Evolutionary conservation across 768 basidiomycete genomes (phyloP).

Genomic region (Pholiota conissans): DNA sequence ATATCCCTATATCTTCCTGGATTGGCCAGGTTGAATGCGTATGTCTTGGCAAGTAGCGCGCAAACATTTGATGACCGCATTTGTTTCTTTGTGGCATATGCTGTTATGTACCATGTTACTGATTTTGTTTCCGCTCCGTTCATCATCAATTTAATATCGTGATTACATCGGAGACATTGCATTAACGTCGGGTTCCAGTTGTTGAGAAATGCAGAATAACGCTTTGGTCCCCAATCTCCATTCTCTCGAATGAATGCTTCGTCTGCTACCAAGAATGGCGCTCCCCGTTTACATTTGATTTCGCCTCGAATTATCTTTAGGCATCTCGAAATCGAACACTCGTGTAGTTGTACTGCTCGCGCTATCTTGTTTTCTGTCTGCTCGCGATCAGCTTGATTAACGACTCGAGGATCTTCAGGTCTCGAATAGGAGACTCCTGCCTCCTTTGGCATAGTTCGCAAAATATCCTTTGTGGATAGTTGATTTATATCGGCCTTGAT

Average conservation of each 20-base stretch:
- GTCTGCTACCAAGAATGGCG: background rate
- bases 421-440: background rate
- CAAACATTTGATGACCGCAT: background rate
- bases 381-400: background rate
- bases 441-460: background rate
- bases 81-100: constrained; percentile 4
- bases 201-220: background rate
- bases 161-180: background rate
- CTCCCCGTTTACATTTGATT: background rate
- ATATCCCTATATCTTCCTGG: constrained; percentile 4
- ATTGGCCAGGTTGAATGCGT: background rate
- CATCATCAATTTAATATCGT: constrained; percentile 4
- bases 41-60: background rate
- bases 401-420: too few relatives aligned
- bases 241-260: background rate
- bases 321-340: background rate
- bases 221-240: constrained; percentile 4
- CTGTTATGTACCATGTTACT: constrained; percentile 1
- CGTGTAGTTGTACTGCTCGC: constrained; percentile 1
- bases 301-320: background rate
- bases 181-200: background rate
- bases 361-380: background rate
- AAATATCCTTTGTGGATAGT: background rate
- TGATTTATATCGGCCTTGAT: background rate
- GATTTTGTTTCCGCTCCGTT: background rate